Base-by-base conservation (phyloP, 1,284 basidiomycete genomes). In the Pascua guehoae region DNA sequence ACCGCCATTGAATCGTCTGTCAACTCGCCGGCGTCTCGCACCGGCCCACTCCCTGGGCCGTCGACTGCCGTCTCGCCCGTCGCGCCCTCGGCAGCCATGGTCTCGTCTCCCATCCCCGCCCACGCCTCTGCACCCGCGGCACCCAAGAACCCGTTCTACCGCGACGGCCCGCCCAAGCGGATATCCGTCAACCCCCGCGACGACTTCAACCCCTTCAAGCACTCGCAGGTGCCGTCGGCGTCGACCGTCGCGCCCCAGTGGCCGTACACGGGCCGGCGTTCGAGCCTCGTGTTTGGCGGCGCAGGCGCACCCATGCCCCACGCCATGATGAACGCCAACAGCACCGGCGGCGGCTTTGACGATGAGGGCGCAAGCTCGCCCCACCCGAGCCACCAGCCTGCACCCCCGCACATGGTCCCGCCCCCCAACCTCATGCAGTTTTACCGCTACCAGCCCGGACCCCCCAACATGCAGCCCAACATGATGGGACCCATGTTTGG, bases 171-270 rank as follows among this genome's bases (percentile, higher is more conserved):
- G 24, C 72, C 78, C 42, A 84, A 87, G 73, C 90, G 91, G 81
- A 88, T 88, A 77, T 80, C 83, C 17, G 85, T 91, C 45, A 88
- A 91, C 70, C 82, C 92, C 67, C 89, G 92, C 77, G 89, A 94
- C 66, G 93, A 96, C 69, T 97, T 96, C 74, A 95, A 93, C 76
- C 90, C 92, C 32, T 94, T 72, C 68, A 91, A 92, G 78, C 84
- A 86, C 68, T 3, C 24, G 56, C 60, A 58, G 54, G 85, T 91
- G 54, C 83, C 82, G 8, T 87, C 89, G 58, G 85, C 91, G 12
- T 78, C 83, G 24, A 81, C 84, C 65, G 82, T 91, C 63, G 88
- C 81, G 18, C 82, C 88, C 1, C 81, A 83, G 63, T 96, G 92
- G 93, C 88, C 88, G 32, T 95, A 89, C 78, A 87, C 78, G 64